Evolutionary conservation across 75 land plant species (phyloP).

Genomic region (Pinus albicaulis): DNA sequence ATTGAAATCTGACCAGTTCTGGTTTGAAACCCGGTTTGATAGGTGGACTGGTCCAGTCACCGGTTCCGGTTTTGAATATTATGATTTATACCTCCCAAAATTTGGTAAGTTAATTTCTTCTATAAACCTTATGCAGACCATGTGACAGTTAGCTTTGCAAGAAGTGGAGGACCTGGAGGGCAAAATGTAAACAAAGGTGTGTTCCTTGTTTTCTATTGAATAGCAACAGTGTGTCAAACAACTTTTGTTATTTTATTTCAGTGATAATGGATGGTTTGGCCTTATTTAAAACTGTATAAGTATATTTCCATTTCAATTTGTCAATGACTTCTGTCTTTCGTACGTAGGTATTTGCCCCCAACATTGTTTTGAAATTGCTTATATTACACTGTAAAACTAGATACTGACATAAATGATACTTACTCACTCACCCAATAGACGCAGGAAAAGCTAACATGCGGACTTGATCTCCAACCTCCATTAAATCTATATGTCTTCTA

Average conservation of each 20-base stretch:
- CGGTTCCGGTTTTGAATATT: no score
- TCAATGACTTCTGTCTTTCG: not conserved
- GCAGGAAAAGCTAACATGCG: no score
- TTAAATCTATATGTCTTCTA: no score
- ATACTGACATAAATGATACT: no score
- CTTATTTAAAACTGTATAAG: not conserved
- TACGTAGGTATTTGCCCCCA: not conserved
- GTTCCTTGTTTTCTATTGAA: slow-evolving; percentile 1
- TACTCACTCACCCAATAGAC: no score
- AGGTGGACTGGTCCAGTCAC: no score
- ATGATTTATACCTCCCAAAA: not conserved
- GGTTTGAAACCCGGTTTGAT: no score
- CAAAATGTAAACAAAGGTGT: slow-evolving; percentile 97
- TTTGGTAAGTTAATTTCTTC: not conserved
- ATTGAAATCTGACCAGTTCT: no score
- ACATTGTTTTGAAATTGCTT: no score
- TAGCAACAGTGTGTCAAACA: not conserved
- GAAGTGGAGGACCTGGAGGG: slow-evolving; percentile 99
- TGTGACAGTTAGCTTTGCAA: slow-evolving; percentile 88
- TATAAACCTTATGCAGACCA: slow-evolving; percentile 52
- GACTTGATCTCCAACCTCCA: no score
- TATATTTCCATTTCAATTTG: not conserved
- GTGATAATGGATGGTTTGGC: not conserved
- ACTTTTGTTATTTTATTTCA: not conserved
- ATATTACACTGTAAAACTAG: no score